Percentiles rank a stretch among this genome's conserved stretches.
Conservation (phyloP, 257 asterid species). For the Capsicum pubescens region DNA sequence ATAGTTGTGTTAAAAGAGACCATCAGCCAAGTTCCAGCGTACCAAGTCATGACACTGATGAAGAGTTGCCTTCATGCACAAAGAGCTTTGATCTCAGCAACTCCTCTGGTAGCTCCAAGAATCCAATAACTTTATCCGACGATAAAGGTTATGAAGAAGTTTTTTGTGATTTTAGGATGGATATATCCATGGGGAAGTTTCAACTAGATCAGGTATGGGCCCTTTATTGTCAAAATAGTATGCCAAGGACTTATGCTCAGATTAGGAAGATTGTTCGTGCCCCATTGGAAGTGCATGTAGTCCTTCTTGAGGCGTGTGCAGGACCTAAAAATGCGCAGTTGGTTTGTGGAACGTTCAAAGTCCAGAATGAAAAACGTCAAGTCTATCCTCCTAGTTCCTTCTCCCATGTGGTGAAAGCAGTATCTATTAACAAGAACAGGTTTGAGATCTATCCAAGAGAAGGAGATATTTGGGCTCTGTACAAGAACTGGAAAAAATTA, state of each 20-base stretch:
- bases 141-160: conserved; percentile 23
- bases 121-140: conserved; percentile 26
- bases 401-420: conserved; percentile 39
- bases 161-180: conserved; percentile 34
- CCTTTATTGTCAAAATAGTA: conserved; percentile 32
- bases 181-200: conserved; percentile 33
- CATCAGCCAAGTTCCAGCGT: conserved; percentile 13
- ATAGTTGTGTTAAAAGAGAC: conserved; percentile 16
- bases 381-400: conserved; percentile 26
- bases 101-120: conserved; percentile 18
- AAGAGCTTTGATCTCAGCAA: conserved; percentile 15
- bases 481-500: conserved; percentile 32
- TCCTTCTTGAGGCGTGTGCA: conserved; percentile 26
- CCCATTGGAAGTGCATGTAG: conserved; percentile 36
- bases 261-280: conserved; percentile 33
- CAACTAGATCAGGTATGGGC: conserved; percentile 40
- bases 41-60: conserved; percentile 26
- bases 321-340: conserved; percentile 19
- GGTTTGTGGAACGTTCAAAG: conserved; percentile 36
- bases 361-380: conserved; percentile 3
- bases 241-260: conserved; percentile 37
- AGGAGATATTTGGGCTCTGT: conserved; percentile 47
- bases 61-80: background rate
- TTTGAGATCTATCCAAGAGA: conserved; percentile 34
- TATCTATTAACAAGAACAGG: background rate